These are phyloP conservation scores for Pyrenophora tritici-repentis DNA, from an alignment of 2,329 filamentous ascomycete species.

Conservation along the genomic window DNA sequence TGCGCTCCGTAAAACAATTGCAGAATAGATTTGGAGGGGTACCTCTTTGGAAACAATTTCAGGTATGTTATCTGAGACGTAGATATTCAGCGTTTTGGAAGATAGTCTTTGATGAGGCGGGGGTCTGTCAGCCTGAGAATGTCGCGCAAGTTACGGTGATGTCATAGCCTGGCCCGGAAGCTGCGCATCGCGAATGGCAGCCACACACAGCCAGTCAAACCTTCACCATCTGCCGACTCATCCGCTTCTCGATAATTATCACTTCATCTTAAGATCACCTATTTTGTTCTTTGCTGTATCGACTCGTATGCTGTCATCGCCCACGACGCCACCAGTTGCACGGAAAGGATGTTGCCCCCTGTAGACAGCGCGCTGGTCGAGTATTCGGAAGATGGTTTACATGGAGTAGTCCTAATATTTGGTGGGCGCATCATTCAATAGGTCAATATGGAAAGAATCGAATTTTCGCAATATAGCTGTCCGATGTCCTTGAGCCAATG, in stretches of 20 bases:
- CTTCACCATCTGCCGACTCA: slow-evolving; percentile 3
- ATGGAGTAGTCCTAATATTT: too few species aligned
- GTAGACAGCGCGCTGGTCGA: too few species aligned
- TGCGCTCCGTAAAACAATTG: neutral
- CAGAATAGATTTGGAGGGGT: slow-evolving; percentile 1
- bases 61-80: neutral
- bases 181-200: slow-evolving; percentile 6
- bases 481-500: too few species aligned
- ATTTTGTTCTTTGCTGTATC: neutral
- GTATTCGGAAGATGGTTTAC: too few species aligned
- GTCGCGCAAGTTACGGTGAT: slow-evolving; percentile 25
- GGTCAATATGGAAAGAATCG: too few species aligned
- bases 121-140: slow-evolving; percentile 18
- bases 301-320: too few species aligned
- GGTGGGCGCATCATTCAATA: too few species aligned
- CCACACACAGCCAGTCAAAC: slow-evolving; percentile 9
- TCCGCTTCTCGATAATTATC: neutral
- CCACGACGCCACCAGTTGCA: too few species aligned
- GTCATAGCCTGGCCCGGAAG: slow-evolving; percentile 29
- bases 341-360: too few species aligned
- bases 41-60: slow-evolving; percentile 3
- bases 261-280: neutral
- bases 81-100: slow-evolving; percentile 3
- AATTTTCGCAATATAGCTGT: too few species aligned
- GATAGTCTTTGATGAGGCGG: slow-evolving; percentile 21